These are phyloP conservation scores for Fusarium oxysporum DNA, from an alignment of 2,329 filamentous ascomycete genomes.

Conservation along the genomic window DNA sequence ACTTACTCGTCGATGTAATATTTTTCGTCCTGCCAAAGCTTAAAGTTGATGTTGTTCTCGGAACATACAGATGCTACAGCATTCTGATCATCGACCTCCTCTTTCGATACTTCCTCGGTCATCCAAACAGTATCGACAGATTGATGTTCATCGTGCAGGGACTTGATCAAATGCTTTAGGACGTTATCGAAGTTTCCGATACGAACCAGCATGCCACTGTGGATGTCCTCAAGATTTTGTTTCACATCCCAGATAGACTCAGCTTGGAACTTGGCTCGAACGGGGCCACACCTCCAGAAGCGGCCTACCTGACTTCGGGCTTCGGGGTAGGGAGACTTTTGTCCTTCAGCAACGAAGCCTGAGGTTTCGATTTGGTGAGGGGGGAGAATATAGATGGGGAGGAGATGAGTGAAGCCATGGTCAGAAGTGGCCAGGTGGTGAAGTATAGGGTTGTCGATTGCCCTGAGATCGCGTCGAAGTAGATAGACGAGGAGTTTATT, in stretches of 20 bases:
- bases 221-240: constrained; percentile 65
- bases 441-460: constrained; percentile 80
- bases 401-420: constrained; percentile 73
- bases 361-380: constrained; percentile 79
- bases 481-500: constrained; percentile 75
- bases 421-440: constrained; percentile 64
- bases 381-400: constrained; percentile 77
- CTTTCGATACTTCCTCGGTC: constrained; percentile 75
- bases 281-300: constrained; percentile 80
- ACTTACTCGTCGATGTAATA: constrained; percentile 84
- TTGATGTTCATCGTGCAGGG: constrained; percentile 56
- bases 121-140: constrained; percentile 76
- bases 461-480: constrained; percentile 77
- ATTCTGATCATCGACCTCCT: constrained; percentile 75
- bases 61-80: constrained; percentile 65
- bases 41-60: constrained; percentile 67
- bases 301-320: constrained; percentile 72
- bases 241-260: constrained; percentile 81
- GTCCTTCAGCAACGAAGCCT: constrained; percentile 71
- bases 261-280: constrained; percentile 77
- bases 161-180: constrained; percentile 66
- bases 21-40: constrained; percentile 79
- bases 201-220: constrained; percentile 72
- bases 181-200: constrained; percentile 72
- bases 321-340: constrained; percentile 73